phyloP scores from a whole-genome alignment of 2,329 filamentous ascomycete genomes.

The Cercospora sesami region DNA sequence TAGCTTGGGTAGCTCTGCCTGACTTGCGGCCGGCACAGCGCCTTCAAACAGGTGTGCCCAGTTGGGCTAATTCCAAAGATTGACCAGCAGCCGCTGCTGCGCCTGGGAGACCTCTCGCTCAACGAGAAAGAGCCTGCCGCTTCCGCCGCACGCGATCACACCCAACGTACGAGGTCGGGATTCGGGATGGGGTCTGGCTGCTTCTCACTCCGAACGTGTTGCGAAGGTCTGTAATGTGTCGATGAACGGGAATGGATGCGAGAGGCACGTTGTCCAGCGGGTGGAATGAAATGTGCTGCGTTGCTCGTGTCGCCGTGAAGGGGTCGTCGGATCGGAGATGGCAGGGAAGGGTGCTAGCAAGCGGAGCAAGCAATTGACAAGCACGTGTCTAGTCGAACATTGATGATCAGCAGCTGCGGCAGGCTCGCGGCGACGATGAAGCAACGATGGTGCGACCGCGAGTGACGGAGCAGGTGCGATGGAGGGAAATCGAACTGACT shows the following conservation, averaged over 20 bases:
- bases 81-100: slow-evolving; percentile 29
- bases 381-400: not conserved
- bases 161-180: slow-evolving; percentile 6
- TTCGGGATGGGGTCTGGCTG: not conserved
- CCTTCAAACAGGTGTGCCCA: slow-evolving; percentile 30
- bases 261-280: slow-evolving; percentile 1
- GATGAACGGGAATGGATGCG: slow-evolving; percentile 13
- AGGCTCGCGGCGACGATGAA: slow-evolving; percentile 2
- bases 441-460: not conserved
- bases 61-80: slow-evolving; percentile 29
- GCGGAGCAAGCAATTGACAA: slow-evolving; percentile 6
- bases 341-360: not conserved
- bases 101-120: slow-evolving; percentile 16
- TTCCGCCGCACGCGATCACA: slow-evolving; percentile 13
- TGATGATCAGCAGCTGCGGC: not conserved
- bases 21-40: slow-evolving; percentile 22
- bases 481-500: slow-evolving; percentile 6
- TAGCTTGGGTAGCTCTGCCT: slow-evolving; percentile 14
- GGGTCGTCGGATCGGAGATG: slow-evolving; percentile 1
- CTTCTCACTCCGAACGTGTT: not conserved
- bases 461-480: not conserved
- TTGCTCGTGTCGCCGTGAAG: slow-evolving; percentile 10
- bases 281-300: slow-evolving; percentile 1
- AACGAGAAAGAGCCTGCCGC: slow-evolving; percentile 20
- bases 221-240: slow-evolving; percentile 10